A percentile compares a stretch with the other conserved stretches of the same genome.
Evolutionary conservation across 306 rosid genomes (phyloP).

Genomic region (Quercus rubra): DNA sequence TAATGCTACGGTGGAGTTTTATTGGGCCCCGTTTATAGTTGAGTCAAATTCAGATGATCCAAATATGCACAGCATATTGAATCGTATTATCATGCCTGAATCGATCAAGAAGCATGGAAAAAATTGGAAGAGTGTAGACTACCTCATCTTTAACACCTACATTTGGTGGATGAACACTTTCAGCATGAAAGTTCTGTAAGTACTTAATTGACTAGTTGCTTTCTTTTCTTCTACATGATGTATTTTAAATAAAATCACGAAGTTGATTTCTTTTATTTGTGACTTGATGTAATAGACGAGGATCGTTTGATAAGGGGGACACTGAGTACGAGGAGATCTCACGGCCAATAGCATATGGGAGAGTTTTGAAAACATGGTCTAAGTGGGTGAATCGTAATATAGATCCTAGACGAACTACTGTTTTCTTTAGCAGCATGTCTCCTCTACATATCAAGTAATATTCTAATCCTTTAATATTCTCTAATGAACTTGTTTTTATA

Average conservation of each 20-base stretch:
- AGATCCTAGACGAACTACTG: constrained; percentile 69
- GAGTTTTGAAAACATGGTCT: constrained; percentile 78
- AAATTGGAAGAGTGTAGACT: constrained; percentile 78
- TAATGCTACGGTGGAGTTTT: constrained; percentile 83
- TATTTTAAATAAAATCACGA: constrained; percentile 3
- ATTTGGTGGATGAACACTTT: constrained; percentile 98
- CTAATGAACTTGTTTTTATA: background rate
- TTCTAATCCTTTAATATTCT: background rate
- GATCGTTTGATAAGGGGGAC: constrained; percentile 74
- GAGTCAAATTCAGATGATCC: constrained; percentile 98
- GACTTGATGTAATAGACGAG: constrained; percentile 49
- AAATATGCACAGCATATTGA: constrained; percentile 69
- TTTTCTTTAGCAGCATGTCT: constrained; percentile 86
- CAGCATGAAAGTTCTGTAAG: constrained; percentile 89
- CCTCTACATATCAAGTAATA: constrained; percentile 94
- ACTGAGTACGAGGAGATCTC: constrained; percentile 73
- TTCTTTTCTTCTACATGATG: background rate
- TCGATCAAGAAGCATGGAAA: constrained; percentile 80
- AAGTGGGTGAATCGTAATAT: constrained; percentile 75
- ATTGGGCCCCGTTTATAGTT: constrained; percentile 96
- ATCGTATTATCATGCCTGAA: constrained; percentile 87
- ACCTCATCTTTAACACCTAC: constrained; percentile 84
- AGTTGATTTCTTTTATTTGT: background rate
- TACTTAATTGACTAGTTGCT: background rate
- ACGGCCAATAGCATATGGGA: constrained; percentile 59